Evolutionary conservation across 371 early-diverging fungal genomes (phyloP), one percentile per base, ranked within the genome.

Genomic region (Circinella umbellata): DNA sequence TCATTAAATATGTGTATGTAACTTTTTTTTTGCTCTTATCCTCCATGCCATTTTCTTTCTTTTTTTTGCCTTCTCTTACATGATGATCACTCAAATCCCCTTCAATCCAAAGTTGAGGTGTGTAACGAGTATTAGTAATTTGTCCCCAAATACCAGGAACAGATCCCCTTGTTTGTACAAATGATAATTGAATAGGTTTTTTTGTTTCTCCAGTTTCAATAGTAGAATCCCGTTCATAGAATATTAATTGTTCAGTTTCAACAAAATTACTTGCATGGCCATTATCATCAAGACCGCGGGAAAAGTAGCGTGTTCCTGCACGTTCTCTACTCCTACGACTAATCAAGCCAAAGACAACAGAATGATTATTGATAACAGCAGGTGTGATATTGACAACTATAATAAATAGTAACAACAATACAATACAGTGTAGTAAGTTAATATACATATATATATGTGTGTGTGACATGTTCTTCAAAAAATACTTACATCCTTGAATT

Each of bases 71-170:
- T 1, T 61, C 17, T 53, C 47, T 60, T 71, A 71, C 71, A 15
- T 70, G 20, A n/a, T 84, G 66, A 77, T 77, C 59, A 69, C 79
- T 64, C 78, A 87, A 51, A 92, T 79, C 62, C 76, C 86, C 57
- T 34, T 79, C 73, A 10, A 74, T 38, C 84, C 84, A 84, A 1
- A 97, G 85, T 51, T 82, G 85, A 1, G 99, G 99, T 20, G 91
- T 92, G 72, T 99, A 99, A 48, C 91, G 88, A 70, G 93, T 88
- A 71, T 95, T 94, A 69, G 93, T 89, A 39, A 90, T 85, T 72
- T 99, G 99, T 10, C 89, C 80, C 99, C 99, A 99, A 62, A 88
- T 90, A 4, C 98, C 74, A 6, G 99, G 99, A 69, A 99, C 94
- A 0, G 98, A 97, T 0, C 99, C 99, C 42, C 99, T 90, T 13